Conservation (phyloP, 164 flowering plant species). For the Taxillus chinensis region DNA sequence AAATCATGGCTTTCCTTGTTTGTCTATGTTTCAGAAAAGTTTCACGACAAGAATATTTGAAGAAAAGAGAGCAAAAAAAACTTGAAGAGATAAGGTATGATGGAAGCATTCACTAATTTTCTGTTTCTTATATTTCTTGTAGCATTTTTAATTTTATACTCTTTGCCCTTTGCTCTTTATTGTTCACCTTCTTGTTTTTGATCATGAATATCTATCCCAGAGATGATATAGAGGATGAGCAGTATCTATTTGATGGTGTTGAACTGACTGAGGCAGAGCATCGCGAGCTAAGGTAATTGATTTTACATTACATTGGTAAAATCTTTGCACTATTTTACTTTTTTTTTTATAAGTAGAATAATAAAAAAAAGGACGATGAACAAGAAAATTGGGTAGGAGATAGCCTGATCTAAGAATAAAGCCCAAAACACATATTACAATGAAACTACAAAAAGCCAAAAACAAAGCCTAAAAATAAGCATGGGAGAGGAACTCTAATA, state of each 20-base stretch:
- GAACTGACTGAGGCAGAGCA: conserved; percentile 71
- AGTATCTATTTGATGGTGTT: conserved; percentile 76
- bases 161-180: not conserved
- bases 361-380: too few relatives aligned
- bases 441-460: too few relatives aligned
- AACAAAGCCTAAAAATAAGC: too few relatives aligned
- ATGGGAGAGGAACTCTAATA: too few relatives aligned
- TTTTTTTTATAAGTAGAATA: too few relatives aligned
- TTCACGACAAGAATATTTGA: conserved; percentile 86
- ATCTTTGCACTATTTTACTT: not conserved
- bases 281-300: conserved; percentile 57
- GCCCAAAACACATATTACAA: too few relatives aligned
- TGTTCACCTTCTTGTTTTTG: not conserved
- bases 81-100: conserved; percentile 75
- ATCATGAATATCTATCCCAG: conserved; percentile 24
- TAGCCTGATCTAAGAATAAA: too few relatives aligned
- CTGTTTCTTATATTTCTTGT: not conserved
- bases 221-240: conserved; percentile 94
- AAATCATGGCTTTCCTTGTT: not conserved
- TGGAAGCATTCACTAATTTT: not conserved
- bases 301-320: not conserved
- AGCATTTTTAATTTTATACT: not conserved
- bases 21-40: conserved; percentile 46
- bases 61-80: conserved; percentile 96
- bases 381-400: too few relatives aligned